phyloP scores from a whole-genome alignment of 257 asterid species.

The Coffea eugenioides region DNA sequence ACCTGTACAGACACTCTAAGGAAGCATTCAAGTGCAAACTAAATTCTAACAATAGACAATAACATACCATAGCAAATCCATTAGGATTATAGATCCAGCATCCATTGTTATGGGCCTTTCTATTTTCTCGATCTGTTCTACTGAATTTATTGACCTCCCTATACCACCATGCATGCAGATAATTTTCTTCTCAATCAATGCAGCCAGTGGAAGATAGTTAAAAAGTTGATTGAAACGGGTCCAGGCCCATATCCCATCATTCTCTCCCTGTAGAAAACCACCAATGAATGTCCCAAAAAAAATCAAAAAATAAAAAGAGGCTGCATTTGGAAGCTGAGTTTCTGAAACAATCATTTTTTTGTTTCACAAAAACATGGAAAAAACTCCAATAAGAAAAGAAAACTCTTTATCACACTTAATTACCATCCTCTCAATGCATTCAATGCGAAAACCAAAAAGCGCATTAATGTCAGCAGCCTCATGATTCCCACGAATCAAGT shows the following conservation, averaged over 20 bases:
- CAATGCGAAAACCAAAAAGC: slow-evolving; percentile 96
- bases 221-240: slow-evolving; percentile 95
- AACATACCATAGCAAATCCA: slow-evolving; percentile 93
- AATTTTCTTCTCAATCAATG: slow-evolving; percentile 95
- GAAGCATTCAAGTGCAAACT: not conserved
- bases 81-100: slow-evolving; percentile 89
- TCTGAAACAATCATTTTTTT: too few relatives aligned
- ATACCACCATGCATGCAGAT: slow-evolving; percentile 99
- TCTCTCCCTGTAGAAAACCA: slow-evolving; percentile 74
- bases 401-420: slow-evolving; percentile 1
- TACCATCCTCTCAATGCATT: slow-evolving; percentile 63
- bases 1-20: slow-evolving; percentile 49
- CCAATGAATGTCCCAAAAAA: slow-evolving; percentile 26
- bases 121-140: slow-evolving; percentile 95
- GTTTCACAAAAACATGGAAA: too few relatives aligned
- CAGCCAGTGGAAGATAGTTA: slow-evolving; percentile 95
- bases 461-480: slow-evolving; percentile 99
- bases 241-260: slow-evolving; percentile 99
- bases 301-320: not conserved
- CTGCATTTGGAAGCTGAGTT: too few relatives aligned
- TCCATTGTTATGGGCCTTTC: slow-evolving; percentile 99
- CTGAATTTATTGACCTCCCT: slow-evolving; percentile 89
- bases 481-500: slow-evolving; percentile 97
- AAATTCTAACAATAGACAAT: slow-evolving; percentile 19
- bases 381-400: too few relatives aligned